Evolutionary conservation across 2,329 filamentous ascomycete genomes (phyloP).

Genomic region (Eutypa lata): DNA sequence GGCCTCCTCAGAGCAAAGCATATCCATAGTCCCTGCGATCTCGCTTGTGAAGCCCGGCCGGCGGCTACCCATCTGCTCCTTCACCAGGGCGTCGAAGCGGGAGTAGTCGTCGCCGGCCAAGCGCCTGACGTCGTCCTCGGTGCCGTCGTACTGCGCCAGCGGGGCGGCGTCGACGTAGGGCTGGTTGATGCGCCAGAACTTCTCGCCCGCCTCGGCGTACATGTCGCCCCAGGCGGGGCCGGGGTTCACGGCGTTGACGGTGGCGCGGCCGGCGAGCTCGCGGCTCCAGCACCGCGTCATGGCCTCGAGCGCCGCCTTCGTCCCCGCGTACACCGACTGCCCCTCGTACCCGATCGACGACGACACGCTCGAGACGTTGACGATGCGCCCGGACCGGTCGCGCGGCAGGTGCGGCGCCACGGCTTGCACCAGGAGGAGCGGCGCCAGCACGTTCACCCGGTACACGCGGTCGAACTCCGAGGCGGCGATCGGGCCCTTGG

Average conservation of each 20-base stretch:
- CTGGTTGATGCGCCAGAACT: constrained; percentile 32
- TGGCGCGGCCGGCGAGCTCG: constrained; percentile 50
- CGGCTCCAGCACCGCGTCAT: constrained; percentile 59
- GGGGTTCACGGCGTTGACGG: constrained; percentile 57
- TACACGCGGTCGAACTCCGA: constrained; percentile 71
- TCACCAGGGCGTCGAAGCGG: constrained; percentile 61
- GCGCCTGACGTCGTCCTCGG: neutral
- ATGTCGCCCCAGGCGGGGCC: constrained; percentile 53
- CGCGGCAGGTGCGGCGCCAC: constrained; percentile 64
- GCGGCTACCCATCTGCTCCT: constrained; percentile 53
- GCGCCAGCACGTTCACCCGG: constrained; percentile 78
- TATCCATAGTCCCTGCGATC: constrained; percentile 72
- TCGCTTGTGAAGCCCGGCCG: constrained; percentile 65
- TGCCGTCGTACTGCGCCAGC: constrained; percentile 29
- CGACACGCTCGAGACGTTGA: constrained; percentile 55
- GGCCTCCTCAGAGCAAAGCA: constrained; percentile 70
- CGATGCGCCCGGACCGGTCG: constrained; percentile 40
- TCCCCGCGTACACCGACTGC: constrained; percentile 56
- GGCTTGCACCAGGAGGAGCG: constrained; percentile 74
- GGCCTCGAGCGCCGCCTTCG: constrained; percentile 57
- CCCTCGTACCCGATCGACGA: constrained; percentile 51
- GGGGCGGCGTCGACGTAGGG: constrained; percentile 53
- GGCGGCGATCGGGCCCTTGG: constrained; percentile 57
- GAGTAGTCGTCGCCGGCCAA: constrained; percentile 15
- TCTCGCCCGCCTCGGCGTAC: constrained; percentile 43